Base-by-base conservation (phyloP, 208 protist species). In the Giardia muris region DNA sequence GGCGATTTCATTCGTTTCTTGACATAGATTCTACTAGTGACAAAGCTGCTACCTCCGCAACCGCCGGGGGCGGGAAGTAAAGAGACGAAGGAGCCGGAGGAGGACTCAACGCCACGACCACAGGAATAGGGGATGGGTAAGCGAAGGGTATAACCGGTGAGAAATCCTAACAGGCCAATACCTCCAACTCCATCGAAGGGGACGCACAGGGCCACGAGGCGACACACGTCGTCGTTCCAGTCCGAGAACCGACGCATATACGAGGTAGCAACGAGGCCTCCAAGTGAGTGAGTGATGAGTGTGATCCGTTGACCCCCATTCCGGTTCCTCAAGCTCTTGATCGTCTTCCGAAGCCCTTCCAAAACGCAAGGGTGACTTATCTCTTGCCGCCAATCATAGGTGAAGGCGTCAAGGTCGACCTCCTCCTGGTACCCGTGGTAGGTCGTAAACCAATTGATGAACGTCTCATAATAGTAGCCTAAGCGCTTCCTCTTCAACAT, bases 201-300 rank as follows among this genome's bases (percentile, higher is more conserved):
- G 42, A 89, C 86, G 45, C 86, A 19, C 4, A 89, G 4, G n/a
- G 86, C 86, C 19, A 43, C 42, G 45, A 89, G 45, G 4, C 42
- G 4, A 46, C 39, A 89, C n/a, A 89, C 45, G 45, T 89, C 86
- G 4, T 89, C 86, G 45, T 89, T 46, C 86, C 86, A 89, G 57
- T 76, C 57, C 19, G 57, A 30, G 57, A 39, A 76, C 57, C 19
- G 10, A 10, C 30, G 57, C 57, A 76, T 76, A 30, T 76, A 76
- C 30, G 57, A 10, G 19, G 10, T 10, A 76, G 30, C 57, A 39
- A 76, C 57, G 19, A 76, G 30, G 19, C 57, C 57, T 76, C 57
- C 57, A 30, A 76, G 57, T 76, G 57, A 76, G 30, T 76, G 57
- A 10, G 57, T 30, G 30, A 76, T 76, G 10, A 76, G 19, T 30